Conservation (phyloP, 306 rosid species). For the Begonia peltatifolia region DNA sequence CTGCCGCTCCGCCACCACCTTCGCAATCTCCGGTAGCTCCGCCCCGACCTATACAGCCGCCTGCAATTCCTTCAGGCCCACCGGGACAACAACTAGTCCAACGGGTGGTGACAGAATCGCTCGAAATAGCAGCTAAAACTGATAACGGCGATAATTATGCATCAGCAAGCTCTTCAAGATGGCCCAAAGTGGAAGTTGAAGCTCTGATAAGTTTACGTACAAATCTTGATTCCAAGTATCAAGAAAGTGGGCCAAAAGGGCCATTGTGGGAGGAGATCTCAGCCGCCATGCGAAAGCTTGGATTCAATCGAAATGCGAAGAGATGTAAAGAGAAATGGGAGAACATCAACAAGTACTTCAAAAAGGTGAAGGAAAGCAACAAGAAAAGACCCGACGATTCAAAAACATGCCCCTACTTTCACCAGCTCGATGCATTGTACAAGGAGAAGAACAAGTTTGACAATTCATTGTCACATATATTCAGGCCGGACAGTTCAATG, state of each 20-base stretch:
- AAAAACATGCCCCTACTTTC: constrained; percentile 76
- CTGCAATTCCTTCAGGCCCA: not conserved
- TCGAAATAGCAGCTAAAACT: constrained; percentile 3
- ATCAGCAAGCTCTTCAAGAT: constrained; percentile 26
- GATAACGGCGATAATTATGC: constrained; percentile 6
- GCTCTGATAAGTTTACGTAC: constrained; percentile 50
- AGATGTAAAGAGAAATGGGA: constrained; percentile 99
- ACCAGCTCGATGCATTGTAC: constrained; percentile 66
- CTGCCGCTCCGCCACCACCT: not conserved
- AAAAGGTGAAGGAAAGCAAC: constrained; percentile 70
- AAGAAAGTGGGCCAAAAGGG: constrained; percentile 64
- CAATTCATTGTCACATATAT: not conserved
- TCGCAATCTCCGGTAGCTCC: not conserved
- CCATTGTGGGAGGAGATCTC: constrained; percentile 94
- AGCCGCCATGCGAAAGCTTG: constrained; percentile 46
- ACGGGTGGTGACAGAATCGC: constrained; percentile 1
- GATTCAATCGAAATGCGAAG: constrained; percentile 58
- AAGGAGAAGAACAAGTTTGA: constrained; percentile 23
- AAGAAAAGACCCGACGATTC: constrained; percentile 52
- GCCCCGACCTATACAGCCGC: not conserved
- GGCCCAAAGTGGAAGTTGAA: constrained; percentile 71
- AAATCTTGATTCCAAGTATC: constrained; percentile 48
- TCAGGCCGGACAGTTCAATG: constrained; percentile 2
- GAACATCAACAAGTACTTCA: constrained; percentile 90
- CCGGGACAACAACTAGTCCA: constrained; percentile 1